Evolutionary conservation across 202 grass and related monocot species (phyloP).

Genomic region (Saccharum hybrid): DNA sequence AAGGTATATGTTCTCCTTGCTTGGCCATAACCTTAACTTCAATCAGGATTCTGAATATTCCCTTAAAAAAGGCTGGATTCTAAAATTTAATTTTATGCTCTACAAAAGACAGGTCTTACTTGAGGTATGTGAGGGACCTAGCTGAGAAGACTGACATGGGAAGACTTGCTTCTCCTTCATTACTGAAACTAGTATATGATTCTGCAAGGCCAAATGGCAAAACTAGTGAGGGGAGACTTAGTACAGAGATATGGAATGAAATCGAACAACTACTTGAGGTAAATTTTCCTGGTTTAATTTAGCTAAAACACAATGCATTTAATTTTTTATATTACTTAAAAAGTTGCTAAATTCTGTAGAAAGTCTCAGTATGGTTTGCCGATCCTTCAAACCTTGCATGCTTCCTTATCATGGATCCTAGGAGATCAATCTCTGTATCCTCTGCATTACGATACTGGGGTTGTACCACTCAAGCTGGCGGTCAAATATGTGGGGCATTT

Average conservation of each 20-base stretch:
- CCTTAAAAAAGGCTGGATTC: background rate
- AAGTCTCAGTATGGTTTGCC: slow-evolving; percentile 58
- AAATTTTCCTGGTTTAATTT: background rate
- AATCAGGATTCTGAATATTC: background rate
- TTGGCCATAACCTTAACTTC: slow-evolving; percentile 26
- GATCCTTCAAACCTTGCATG: slow-evolving; percentile 81
- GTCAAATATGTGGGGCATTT: slow-evolving; percentile 73
- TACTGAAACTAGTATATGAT: slow-evolving; percentile 85
- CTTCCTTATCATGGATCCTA: slow-evolving; percentile 80
- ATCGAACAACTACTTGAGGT: slow-evolving; percentile 77
- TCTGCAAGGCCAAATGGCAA: slow-evolving; percentile 57
- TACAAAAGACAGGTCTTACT: slow-evolving; percentile 74
- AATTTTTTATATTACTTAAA: slow-evolving; percentile 6
- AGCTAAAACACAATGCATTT: background rate
- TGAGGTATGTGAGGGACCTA: slow-evolving; percentile 77
- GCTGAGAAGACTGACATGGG: slow-evolving; percentile 95
- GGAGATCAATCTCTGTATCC: slow-evolving; percentile 50
- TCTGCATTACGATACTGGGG: slow-evolving; percentile 91
- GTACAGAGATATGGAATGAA: slow-evolving; percentile 84
- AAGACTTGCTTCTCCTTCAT: slow-evolving; percentile 83
- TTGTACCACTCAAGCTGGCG: slow-evolving; percentile 89
- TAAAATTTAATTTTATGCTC: slow-evolving; percentile 21
- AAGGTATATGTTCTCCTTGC: slow-evolving; percentile 57
- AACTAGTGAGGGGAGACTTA: slow-evolving; percentile 72
- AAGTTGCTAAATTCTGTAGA: slow-evolving; percentile 54